Evolutionary conservation across 2,329 filamentous ascomycete species (phyloP), one percentile per base, ranked within the genome.

Genomic region (Colletotrichum melonis): DNA sequence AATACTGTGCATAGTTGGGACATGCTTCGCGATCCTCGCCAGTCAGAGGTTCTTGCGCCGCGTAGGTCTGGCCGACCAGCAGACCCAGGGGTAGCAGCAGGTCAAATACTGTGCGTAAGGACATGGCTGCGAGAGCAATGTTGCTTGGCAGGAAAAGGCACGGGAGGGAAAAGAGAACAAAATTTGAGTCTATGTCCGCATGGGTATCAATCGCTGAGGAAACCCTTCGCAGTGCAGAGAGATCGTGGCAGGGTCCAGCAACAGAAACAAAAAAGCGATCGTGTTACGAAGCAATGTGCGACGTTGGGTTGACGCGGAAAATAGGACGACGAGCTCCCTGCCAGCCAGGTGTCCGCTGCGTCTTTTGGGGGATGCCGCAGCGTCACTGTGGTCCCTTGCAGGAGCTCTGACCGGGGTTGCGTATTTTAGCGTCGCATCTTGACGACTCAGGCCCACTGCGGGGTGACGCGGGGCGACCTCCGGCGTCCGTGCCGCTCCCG

Each of bases 1-100:
- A 80, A 71, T 86, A 86, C 38, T 76, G 76, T 5, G 80, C 80
- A 75, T 86, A 86, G 60, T 86, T 81, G 3, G 84, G 84, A 65
- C 84, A 86, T 28, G 81, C 80, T 12, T 75, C 77, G 12, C 78
- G 78, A 24, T 78, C 75, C 16, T 73, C 70, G 11, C 63, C 68
- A 4, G 64, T 63, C 30, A 73, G 60, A 46, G 73, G 73, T 56
- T 73, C 60, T 69, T 76, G 73, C 28, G 59, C 63, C 24, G 73
- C 69, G 38, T 57, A 63, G 75, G 60, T 76, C 75, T 55, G 69
- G 67, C 28, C 69, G 75, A 16, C 63, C 74, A 49, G 72, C 65
- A 75, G 76, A 74, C 69, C 60, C 30, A 78, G 54, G 60, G 74
- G 54, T 62, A 78, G 26, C 69, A 78, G 56, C 60, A 76, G 19